Base-by-base conservation (phyloP, 257 asterid species). In the Buddleja alternifolia region DNA sequence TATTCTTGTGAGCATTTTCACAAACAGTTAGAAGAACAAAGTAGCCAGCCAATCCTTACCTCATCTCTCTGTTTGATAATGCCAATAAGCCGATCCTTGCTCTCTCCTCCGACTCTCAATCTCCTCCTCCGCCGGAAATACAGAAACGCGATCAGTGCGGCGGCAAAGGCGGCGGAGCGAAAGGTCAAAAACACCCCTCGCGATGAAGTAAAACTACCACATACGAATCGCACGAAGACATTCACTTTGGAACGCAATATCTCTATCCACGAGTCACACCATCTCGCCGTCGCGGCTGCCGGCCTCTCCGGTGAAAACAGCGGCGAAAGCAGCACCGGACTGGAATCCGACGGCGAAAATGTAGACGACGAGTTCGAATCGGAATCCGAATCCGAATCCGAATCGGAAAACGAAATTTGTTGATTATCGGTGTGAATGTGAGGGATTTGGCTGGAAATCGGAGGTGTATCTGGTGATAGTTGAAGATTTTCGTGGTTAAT, bases 401-500 rank as follows among this genome's bases (percentile, higher is more conserved):
- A 75, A 51, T 77, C 76, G 10, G 83, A 65, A 21, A 50, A 64
- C 6, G 72, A 52, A 11, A 53, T 47, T 17, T 12, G 72, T 1
- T 0, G 71, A 12, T 21, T 48, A 21, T 64, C 53, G 37, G 73
- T 60, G 48, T 40, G 32, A 69, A 70, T 52, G 60, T 10, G 36
- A 2, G 50, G 58, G 68, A 67, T 19, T 47, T 51, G 41, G 39
- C 52, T 20, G 34, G 59, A 40, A 40, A 23, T 29, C 10, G 68
- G 50, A 24, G 62, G 46, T 14, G 44, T 57, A 52, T 71, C 44
- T 45, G 78, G 60, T 55, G 78, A 65, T 54, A 76, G 58, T 70
- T 51, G 83, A 53, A 90, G 93, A 58, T 88, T 90, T 69, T 86
- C 96, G 74, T 88, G 97, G 80, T 86, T 77, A 45, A 70, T 51